These are phyloP conservation scores for Suillus plorans DNA, from an alignment of 768 basidiomycete genomes.

Conservation along the genomic window DNA sequence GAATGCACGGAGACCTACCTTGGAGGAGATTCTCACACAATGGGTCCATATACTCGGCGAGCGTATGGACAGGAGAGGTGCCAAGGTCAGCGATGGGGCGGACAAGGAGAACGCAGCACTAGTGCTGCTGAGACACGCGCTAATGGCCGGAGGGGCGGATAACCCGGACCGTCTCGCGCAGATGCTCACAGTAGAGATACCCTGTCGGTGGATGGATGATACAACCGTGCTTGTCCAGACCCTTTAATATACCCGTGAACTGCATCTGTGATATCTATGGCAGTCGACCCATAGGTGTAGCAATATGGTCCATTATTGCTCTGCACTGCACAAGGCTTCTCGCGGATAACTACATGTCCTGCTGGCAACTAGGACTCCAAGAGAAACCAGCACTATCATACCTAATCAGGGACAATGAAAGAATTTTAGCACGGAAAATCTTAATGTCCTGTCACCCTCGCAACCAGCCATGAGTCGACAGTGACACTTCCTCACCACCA, in stretches of 20 bases:
- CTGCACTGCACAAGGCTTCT: not conserved
- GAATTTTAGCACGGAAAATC: not conserved
- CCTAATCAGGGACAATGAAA: not conserved
- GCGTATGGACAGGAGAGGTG: not conserved
- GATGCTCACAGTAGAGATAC: slow-evolving; percentile 49
- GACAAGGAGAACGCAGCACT: slow-evolving; percentile 33
- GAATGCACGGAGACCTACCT: slow-evolving; percentile 21
- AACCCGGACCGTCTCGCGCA: slow-evolving; percentile 42
- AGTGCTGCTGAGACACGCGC: slow-evolving; percentile 41
- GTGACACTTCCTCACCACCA: not conserved
- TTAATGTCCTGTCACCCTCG: not conserved
- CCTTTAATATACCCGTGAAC: slow-evolving; percentile 5
- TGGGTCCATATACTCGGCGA: slow-evolving; percentile 38
- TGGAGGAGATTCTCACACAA: slow-evolving; percentile 24
- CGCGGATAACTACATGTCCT: not conserved
- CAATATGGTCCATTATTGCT: not conserved
- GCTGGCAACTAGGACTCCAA: not conserved
- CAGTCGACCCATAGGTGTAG: not conserved
- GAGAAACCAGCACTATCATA: not conserved
- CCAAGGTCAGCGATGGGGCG: slow-evolving; percentile 10
- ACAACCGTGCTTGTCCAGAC: slow-evolving; percentile 46
- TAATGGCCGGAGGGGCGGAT: slow-evolving; percentile 36
- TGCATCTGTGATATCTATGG: not conserved
- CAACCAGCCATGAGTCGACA: not conserved
- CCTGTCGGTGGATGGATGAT: slow-evolving; percentile 56